These are phyloP conservation scores for Trichoderma aggressivum DNA, from an alignment of 2,329 filamentous ascomycete genomes.

Conservation along the genomic window DNA sequence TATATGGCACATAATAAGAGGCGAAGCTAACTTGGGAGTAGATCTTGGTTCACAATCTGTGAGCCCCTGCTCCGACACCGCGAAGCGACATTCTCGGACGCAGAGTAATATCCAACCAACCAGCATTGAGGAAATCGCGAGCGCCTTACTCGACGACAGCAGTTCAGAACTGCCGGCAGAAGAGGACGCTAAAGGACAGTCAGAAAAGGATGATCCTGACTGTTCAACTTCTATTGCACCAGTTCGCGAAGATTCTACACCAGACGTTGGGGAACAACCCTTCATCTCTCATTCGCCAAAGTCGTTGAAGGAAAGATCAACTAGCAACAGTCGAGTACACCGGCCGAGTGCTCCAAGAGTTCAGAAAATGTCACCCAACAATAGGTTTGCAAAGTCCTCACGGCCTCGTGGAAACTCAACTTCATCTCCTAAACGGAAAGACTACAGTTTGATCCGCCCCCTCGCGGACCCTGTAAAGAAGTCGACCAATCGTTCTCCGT, in stretches of 20 bases:
- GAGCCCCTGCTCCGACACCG: constrained; percentile 16
- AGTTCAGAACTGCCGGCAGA: constrained; percentile 15
- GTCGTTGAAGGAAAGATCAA: background rate
- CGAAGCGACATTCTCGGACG: constrained; percentile 17
- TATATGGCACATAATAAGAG: background rate
- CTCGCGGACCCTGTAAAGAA: constrained; percentile 19
- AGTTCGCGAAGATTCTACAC: background rate
- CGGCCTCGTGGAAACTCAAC: constrained; percentile 14
- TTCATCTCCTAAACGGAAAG: constrained; percentile 20
- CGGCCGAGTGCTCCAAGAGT: constrained; percentile 15
- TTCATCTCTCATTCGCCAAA: background rate
- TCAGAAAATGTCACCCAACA: constrained; percentile 20
- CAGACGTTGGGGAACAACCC: background rate
- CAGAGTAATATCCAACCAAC: constrained; percentile 11
- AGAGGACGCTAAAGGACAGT: background rate
- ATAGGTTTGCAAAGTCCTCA: background rate
- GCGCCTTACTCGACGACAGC: constrained; percentile 29
- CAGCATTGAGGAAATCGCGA: constrained; percentile 31
- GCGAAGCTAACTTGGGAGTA: background rate
- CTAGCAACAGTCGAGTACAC: background rate
- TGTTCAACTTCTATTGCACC: background rate
- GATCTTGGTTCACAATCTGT: background rate
- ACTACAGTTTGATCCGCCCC: constrained; percentile 20
- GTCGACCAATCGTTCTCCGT: constrained; percentile 24
- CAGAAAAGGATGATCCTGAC: background rate